Percentiles rank a stretch among this genome's conserved stretches.
These are phyloP conservation scores for Cladophialophora immunda DNA, from an alignment of 2,329 filamentous ascomycete species.

Conservation along the genomic window DNA sequence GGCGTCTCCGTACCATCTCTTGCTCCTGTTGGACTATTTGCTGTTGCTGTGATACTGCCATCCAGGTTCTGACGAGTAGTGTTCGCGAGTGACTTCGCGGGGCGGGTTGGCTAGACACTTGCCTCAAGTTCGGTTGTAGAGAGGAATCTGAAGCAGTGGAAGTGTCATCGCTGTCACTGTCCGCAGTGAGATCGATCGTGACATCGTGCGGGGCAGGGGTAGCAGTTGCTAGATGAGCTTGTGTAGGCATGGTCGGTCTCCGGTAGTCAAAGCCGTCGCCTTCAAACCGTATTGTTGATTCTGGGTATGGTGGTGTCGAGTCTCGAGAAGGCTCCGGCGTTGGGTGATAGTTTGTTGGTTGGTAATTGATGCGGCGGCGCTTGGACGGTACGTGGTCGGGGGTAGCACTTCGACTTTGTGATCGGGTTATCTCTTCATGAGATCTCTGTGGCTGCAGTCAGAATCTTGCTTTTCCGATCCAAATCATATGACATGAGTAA, in stretches of 20 bases:
- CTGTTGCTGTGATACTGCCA: not conserved
- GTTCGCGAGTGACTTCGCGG: not conserved
- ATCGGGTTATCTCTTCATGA: constrained; percentile 40
- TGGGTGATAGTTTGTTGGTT: constrained; percentile 35
- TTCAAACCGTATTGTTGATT: constrained; percentile 46
- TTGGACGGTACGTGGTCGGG: constrained; percentile 39
- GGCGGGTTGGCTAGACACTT: not conserved
- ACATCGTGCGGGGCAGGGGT: constrained; percentile 10
- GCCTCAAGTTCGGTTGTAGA: not conserved
- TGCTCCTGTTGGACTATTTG: not conserved
- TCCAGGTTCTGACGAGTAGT: not conserved
- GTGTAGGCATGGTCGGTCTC: constrained; percentile 58
- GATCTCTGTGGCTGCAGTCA: constrained; percentile 34
- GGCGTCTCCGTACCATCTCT: not conserved
- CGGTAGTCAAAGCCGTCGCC: constrained; percentile 66
- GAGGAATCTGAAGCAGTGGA: constrained; percentile 19
- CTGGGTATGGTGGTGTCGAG: constrained; percentile 37
- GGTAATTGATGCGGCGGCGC: constrained; percentile 34
- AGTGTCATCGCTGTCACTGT: constrained; percentile 30
- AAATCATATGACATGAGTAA: not conserved
- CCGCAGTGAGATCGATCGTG: constrained; percentile 36
- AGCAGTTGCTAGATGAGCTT: constrained; percentile 15
- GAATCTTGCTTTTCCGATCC: not conserved
- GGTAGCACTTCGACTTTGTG: constrained; percentile 38
- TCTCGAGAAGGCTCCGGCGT: constrained; percentile 34